A percentile compares a stretch with the other conserved stretches of the same genome.
phyloP scores from a whole-genome alignment of 345 rosid genomes.

The Geranium rotundifolium region DNA sequence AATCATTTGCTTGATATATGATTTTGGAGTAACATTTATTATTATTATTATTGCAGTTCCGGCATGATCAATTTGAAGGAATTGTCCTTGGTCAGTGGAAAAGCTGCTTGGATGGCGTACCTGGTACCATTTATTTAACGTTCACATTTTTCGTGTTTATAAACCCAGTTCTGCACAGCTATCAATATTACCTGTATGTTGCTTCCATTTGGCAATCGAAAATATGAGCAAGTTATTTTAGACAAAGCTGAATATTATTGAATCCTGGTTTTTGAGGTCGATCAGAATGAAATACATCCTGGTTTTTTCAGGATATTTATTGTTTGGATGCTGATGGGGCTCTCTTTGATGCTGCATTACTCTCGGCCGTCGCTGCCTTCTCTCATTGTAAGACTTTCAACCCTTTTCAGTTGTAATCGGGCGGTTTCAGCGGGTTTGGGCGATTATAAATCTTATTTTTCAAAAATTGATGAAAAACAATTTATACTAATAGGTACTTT shows the following conservation, averaged over 20 bases:
- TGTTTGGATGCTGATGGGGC: conserved; percentile 94
- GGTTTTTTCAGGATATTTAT: conserved; percentile 56
- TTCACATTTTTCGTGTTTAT: conserved; percentile 1
- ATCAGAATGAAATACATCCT: background rate
- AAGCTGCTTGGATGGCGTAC: conserved; percentile 97
- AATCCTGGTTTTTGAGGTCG: background rate
- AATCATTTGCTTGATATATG: background rate
- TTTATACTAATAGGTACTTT: no score
- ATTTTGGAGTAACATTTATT: background rate
- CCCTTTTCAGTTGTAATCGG: no score
- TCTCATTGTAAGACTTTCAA: conserved; percentile 43
- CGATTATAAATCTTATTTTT: no score
- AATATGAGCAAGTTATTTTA: background rate
- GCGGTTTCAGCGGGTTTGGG: no score
- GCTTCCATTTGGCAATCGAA: background rate
- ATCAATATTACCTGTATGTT: background rate
- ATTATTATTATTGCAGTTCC: conserved; percentile 20
- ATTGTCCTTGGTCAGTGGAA: conserved; percentile 53
- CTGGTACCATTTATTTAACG: conserved; percentile 35
- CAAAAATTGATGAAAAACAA: no score
- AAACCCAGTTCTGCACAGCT: background rate
- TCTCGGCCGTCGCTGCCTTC: conserved; percentile 76
- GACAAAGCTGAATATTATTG: background rate
- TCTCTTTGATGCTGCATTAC: conserved; percentile 84
- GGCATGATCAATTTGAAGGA: conserved; percentile 26